A percentile compares a stretch with the other conserved stretches of the same genome.
These are phyloP conservation scores for Komagataella phaffii DNA, from an alignment of 805 yeast species.

Conservation along the genomic window DNA sequence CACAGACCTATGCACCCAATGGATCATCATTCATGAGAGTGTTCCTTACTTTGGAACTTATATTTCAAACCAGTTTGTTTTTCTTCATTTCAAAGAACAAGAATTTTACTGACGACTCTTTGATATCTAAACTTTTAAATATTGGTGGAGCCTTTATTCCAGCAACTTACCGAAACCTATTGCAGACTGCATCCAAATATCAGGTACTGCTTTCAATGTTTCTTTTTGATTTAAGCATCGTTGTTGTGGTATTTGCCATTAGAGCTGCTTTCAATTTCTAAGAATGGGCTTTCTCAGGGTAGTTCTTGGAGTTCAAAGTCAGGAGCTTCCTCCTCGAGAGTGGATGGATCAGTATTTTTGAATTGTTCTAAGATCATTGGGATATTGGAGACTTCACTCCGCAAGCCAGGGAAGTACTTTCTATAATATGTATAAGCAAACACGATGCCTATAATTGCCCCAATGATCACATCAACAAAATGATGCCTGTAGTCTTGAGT, in stretches of 20 bases:
- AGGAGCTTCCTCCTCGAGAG: background rate
- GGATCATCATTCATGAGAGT: background rate
- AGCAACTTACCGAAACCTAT: conserved; percentile 4
- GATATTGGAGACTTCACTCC: conserved; percentile 20
- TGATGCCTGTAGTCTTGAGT: conserved; percentile 93
- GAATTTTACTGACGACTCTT: conserved; percentile 3
- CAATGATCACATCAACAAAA: conserved; percentile 69
- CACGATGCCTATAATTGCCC: conserved; percentile 50
- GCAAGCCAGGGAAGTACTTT: conserved; percentile 33
- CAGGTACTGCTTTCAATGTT: conserved; percentile 12
- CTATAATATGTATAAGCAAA: conserved; percentile 47
- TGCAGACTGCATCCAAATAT: conserved; percentile 10
- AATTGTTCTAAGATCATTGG: conserved; percentile 14
- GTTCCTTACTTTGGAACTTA: conserved; percentile 2
- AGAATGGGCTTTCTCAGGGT: background rate
- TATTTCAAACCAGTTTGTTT: conserved; percentile 6
- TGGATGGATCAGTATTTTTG: background rate
- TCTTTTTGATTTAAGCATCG: conserved; percentile 13
- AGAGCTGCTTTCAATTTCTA: conserved; percentile 6
- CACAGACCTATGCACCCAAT: conserved; percentile 1
- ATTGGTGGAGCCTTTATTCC: conserved; percentile 12
- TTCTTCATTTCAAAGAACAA: conserved; percentile 5
- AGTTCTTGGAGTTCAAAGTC: conserved; percentile 1
- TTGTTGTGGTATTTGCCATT: conserved; percentile 13
- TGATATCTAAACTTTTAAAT: conserved; percentile 8